These are phyloP conservation scores for Astrothelium macrocarpum DNA, from an alignment of 495 filamentous ascomycete genomes.

Conservation along the genomic window DNA sequence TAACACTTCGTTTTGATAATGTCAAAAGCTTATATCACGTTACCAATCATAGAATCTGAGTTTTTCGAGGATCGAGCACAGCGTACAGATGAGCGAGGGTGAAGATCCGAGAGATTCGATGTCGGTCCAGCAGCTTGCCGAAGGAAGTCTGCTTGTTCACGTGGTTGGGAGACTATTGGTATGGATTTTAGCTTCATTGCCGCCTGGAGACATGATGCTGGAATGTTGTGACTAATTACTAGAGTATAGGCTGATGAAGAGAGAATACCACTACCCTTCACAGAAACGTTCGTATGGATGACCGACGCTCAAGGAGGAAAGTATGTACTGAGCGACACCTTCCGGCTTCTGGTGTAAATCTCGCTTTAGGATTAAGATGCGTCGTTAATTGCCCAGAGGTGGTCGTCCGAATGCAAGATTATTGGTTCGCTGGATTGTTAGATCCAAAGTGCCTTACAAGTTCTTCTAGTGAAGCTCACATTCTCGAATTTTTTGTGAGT, in stretches of 20 bases:
- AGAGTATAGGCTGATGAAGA: constrained; percentile 65
- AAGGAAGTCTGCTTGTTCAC: constrained; percentile 64
- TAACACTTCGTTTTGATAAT: background rate
- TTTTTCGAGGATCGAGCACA: constrained; percentile 69
- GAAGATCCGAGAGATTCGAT: background rate
- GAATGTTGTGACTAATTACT: constrained; percentile 1
- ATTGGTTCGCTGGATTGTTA: no score
- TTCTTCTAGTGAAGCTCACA: no score
- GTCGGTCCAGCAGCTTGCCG: constrained; percentile 54
- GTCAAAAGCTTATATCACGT: background rate
- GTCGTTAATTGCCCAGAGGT: no score
- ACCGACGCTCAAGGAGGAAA: constrained; percentile 60
- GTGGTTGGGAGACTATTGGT: constrained; percentile 80
- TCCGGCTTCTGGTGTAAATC: constrained; percentile 62
- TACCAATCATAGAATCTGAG: constrained; percentile 51
- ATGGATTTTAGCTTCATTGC: constrained; percentile 24
- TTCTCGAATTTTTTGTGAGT: no score
- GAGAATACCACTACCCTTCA: constrained; percentile 70
- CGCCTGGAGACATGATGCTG: background rate
- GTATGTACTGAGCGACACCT: constrained; percentile 87
- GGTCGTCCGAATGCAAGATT: no score
- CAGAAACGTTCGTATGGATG: constrained; percentile 72
- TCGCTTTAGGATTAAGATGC: no score
- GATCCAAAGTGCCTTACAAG: no score
- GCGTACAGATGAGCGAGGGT: constrained; percentile 54